phyloP scores from a whole-genome alignment of 306 rosid genomes.

The Vachellia pachyceras region DNA sequence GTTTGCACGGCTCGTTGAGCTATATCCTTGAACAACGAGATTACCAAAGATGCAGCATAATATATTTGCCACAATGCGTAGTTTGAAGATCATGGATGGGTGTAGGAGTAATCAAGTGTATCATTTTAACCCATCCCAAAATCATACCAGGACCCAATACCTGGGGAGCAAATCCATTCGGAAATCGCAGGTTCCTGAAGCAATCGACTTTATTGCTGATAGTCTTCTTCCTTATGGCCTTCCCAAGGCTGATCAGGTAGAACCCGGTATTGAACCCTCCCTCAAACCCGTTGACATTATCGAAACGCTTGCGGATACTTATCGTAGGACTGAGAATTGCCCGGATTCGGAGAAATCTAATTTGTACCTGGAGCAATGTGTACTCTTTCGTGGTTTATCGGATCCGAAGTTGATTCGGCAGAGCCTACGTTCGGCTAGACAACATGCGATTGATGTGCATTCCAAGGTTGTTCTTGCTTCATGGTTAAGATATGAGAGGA shows the following conservation, averaged over 20 bases:
- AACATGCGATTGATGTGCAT: slow-evolving; percentile 77
- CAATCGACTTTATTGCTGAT: slow-evolving; percentile 43
- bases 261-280: slow-evolving; percentile 62
- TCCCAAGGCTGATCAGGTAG: slow-evolving; percentile 64
- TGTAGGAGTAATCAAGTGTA: slow-evolving; percentile 73
- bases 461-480: slow-evolving; percentile 70
- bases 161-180: slow-evolving; percentile 50
- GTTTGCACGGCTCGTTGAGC: slow-evolving; percentile 9
- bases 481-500: slow-evolving; percentile 78
- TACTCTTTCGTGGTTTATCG: slow-evolving; percentile 50
- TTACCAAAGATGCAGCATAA: slow-evolving; percentile 71
- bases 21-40: background rate
- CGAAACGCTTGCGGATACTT: slow-evolving; percentile 49
- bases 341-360: slow-evolving; percentile 57
- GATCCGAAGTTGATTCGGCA: slow-evolving; percentile 72
- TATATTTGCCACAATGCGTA: slow-evolving; percentile 73
- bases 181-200: slow-evolving; percentile 40
- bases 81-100: slow-evolving; percentile 82
- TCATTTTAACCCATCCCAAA: slow-evolving; percentile 60
- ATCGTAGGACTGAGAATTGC: slow-evolving; percentile 55
- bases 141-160: slow-evolving; percentile 54
- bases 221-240: slow-evolving; percentile 69
- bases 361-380: slow-evolving; percentile 65
- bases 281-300: slow-evolving; percentile 61
- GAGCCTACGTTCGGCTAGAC: slow-evolving; percentile 72